Conservation (phyloP, 352 stramenopile species). For the Phytophthora pistaciae region DNA sequence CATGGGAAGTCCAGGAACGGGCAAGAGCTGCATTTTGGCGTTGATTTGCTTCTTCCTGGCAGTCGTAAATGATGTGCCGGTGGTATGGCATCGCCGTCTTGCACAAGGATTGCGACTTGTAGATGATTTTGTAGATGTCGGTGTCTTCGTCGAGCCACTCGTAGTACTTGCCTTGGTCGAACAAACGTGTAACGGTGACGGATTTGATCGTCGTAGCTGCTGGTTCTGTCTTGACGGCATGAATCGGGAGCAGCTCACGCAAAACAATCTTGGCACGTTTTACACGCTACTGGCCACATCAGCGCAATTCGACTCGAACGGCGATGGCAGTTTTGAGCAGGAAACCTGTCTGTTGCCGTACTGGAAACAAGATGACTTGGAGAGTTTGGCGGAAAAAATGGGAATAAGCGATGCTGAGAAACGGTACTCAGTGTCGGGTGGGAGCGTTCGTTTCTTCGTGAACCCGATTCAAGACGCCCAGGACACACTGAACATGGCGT, state of each 20-base stretch:
- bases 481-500: background rate
- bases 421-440: conserved; percentile 14
- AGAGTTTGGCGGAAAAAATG: background rate
- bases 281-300: conserved; percentile 14
- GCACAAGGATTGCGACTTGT: background rate
- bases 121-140: background rate
- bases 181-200: conserved; percentile 5
- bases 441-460: conserved; percentile 14
- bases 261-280: background rate
- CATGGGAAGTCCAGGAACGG: conserved; percentile 13
- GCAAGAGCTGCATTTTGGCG: conserved; percentile 25
- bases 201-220: background rate
- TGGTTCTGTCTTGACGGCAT: conserved; percentile 23
- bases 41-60: conserved; percentile 19
- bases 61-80: background rate
- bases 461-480: background rate
- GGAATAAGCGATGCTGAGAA: background rate
- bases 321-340: background rate
- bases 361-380: conserved; percentile 7
- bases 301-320: conserved; percentile 7
- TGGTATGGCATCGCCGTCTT: conserved; percentile 7
- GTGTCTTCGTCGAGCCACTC: background rate
- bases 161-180: conserved; percentile 19
- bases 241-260: background rate
- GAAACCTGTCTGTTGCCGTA: conserved; percentile 18